Percentiles rank a stretch among this genome's conserved stretches.
Conservation (phyloP, 768 basidiomycete species). For the Plicaturopsis crispa region DNA sequence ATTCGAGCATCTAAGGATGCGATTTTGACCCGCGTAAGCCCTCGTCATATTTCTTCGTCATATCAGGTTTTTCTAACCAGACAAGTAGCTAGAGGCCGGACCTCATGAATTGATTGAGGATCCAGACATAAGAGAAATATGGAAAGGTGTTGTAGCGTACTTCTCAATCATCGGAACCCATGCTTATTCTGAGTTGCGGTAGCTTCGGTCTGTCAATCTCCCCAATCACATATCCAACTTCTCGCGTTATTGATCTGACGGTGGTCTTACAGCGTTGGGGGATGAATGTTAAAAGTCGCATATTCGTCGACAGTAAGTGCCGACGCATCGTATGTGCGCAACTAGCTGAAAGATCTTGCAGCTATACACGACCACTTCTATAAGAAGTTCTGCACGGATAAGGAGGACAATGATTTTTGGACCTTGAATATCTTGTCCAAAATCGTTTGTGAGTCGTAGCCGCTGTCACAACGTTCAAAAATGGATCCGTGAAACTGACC, state of each 20-base stretch:
- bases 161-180: no score
- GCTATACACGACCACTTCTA: conserved; percentile 13
- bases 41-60: no score
- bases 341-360: background rate
- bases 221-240: background rate
- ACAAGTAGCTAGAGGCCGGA: conserved; percentile 13
- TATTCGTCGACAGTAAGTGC: conserved; percentile 15
- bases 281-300: conserved; percentile 14
- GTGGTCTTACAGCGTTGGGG: conserved; percentile 15
- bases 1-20: no score
- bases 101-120: conserved; percentile 17
- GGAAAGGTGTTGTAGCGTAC: conserved; percentile 12
- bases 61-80: no score
- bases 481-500: no score
- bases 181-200: conserved; percentile 1
- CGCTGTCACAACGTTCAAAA: no score
- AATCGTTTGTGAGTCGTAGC: conserved; percentile 16
- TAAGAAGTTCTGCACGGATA: conserved; percentile 7
- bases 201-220: conserved; percentile 11
- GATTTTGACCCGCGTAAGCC: no score
- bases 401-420: conserved; percentile 12
- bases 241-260: background rate
- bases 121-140: conserved; percentile 14
- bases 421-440: conserved; percentile 15
- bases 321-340: background rate